These are phyloP conservation scores for Candida montana DNA, from an alignment of 805 yeast species.

Conservation along the genomic window DNA sequence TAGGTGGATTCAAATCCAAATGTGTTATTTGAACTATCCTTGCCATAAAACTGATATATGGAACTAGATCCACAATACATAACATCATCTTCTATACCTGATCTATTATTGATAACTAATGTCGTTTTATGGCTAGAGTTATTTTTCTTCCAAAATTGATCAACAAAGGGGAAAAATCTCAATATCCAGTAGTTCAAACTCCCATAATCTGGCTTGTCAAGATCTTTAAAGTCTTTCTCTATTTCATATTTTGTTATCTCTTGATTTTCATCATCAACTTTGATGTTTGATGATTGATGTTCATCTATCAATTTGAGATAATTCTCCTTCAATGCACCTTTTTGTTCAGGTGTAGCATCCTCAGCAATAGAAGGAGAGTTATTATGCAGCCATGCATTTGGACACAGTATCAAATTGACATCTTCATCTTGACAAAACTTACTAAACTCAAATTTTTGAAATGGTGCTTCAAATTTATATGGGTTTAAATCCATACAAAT, in stretches of 20 bases:
- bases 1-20: conserved; percentile 1
- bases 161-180: conserved; percentile 59
- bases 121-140: conserved; percentile 24
- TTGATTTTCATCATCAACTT: conserved; percentile 7
- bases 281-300: conserved; percentile 15
- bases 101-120: conserved; percentile 60
- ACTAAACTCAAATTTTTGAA: conserved; percentile 68
- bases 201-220: conserved; percentile 37
- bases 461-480: conserved; percentile 76
- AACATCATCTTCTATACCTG: conserved; percentile 69
- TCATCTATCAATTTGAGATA: conserved; percentile 11
- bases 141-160: conserved; percentile 23
- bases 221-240: conserved; percentile 21
- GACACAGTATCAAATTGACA: conserved; percentile 59
- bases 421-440: conserved; percentile 40
- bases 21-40: conserved; percentile 23
- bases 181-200: conserved; percentile 72
- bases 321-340: conserved; percentile 15
- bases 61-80: conserved; percentile 64
- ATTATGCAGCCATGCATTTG: conserved; percentile 81
- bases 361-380: conserved; percentile 36
- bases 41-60: conserved; percentile 49
- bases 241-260: conserved; percentile 12
- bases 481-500: conserved; percentile 96
- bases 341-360: conserved; percentile 11